Evolutionary conservation across 495 filamentous ascomycete species (phyloP).

Genomic region (Hypoxylon subgilvum): DNA sequence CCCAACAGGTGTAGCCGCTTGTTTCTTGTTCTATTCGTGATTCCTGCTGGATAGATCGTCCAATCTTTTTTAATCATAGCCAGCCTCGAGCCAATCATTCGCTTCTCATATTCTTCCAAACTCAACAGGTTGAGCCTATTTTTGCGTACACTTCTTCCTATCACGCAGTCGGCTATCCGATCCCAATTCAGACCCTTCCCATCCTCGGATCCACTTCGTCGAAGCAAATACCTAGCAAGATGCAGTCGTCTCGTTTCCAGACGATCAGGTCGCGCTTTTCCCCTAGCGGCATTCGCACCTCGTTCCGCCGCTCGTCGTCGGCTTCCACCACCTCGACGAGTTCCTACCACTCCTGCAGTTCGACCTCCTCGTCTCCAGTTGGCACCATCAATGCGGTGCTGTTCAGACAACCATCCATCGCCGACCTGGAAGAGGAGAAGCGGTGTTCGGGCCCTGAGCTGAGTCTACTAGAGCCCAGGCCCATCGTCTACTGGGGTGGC

Average conservation of each 20-base stretch:
- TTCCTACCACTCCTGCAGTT: constrained; percentile 49
- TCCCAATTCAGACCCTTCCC: background rate
- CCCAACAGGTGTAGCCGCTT: constrained; percentile 22
- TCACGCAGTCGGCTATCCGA: constrained; percentile 4
- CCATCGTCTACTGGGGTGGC: constrained; percentile 60
- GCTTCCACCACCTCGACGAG: constrained; percentile 49
- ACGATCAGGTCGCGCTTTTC: constrained; percentile 56
- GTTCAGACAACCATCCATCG: constrained; percentile 53
- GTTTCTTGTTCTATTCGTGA: constrained; percentile 35
- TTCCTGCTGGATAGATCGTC: constrained; percentile 45
- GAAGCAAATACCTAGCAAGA: constrained; percentile 33
- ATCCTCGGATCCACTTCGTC: background rate
- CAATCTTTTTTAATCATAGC: constrained; percentile 45
- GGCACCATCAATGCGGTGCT: constrained; percentile 60
- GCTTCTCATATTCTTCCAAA: constrained; percentile 36
- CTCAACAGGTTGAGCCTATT: constrained; percentile 48
- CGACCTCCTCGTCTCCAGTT: constrained; percentile 48
- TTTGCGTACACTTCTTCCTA: constrained; percentile 19
- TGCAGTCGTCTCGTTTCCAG: constrained; percentile 58
- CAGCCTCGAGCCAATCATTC: constrained; percentile 37
- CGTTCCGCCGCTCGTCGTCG: constrained; percentile 55
- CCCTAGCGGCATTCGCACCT: constrained; percentile 52
- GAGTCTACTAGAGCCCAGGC: constrained; percentile 60
- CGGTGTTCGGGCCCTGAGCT: constrained; percentile 52
- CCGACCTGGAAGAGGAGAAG: constrained; percentile 56